Evolutionary conservation across 2,329 filamentous ascomycete genomes (phyloP).

Genomic region (Pseudogymnoascus sp.): DNA sequence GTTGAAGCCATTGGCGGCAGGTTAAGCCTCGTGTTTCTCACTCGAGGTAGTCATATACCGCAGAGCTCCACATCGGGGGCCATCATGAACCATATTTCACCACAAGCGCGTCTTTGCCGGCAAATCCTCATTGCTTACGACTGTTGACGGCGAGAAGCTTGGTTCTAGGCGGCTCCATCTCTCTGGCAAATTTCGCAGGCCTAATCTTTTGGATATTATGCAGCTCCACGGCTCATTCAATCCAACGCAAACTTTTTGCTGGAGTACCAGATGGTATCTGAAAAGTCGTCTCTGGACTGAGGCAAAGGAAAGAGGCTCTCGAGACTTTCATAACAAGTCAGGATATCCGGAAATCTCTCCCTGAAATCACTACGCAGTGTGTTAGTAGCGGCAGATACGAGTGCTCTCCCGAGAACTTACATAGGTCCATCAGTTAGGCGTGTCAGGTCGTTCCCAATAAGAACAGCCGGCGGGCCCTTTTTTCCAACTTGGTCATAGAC

Average conservation of each 20-base stretch:
- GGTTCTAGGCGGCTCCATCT: not conserved
- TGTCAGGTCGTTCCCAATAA: constrained; percentile 21
- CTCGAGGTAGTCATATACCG: not conserved
- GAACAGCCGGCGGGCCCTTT: constrained; percentile 17
- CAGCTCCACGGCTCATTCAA: not conserved
- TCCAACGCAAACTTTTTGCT: not conserved
- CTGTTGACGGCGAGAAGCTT: not conserved
- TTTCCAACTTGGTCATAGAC: constrained; percentile 23
- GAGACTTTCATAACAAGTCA: not conserved
- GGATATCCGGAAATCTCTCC: not conserved
- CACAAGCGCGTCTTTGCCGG: not conserved
- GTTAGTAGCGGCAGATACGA: not conserved
- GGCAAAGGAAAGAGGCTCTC: not conserved
- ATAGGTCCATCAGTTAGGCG: not conserved
- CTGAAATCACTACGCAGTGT: not conserved
- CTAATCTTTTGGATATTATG: not conserved
- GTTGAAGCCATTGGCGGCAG: not conserved
- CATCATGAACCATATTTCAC: not conserved
- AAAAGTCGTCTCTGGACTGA: not conserved
- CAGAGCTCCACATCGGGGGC: not conserved
- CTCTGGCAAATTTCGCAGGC: not conserved
- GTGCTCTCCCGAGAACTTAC: not conserved
- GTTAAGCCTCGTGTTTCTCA: not conserved
- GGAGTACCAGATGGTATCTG: not conserved
- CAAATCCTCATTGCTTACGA: not conserved